phyloP scores from a whole-genome alignment of 345 rosid genomes.

The Corchorus olitorius region DNA sequence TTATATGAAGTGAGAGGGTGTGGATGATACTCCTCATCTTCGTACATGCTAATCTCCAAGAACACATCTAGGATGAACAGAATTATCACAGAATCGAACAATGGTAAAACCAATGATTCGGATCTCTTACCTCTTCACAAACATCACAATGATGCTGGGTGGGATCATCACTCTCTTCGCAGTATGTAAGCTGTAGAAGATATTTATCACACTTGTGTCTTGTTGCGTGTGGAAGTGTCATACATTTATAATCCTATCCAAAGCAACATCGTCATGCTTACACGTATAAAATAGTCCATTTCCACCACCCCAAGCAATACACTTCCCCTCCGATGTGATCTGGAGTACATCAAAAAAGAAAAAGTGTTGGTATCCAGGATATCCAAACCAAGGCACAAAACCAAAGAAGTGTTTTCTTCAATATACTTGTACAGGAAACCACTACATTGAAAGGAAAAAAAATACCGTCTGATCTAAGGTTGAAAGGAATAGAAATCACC shows the following conservation, averaged over 20 bases:
- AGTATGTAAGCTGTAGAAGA: neutral
- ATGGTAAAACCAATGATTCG: neutral
- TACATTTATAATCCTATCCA: neutral
- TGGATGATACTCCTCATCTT: neutral
- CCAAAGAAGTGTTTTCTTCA: too few species aligned
- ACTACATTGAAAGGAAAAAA: neutral
- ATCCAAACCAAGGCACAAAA: fast-evolving
- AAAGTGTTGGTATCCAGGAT: neutral
- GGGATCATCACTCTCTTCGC: neutral
- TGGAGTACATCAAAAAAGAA: too few species aligned
- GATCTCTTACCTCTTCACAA: neutral
- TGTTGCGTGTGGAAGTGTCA: neutral
- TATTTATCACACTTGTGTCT: neutral
- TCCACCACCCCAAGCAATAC: neutral
- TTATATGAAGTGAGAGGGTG: neutral
- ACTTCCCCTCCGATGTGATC: too few species aligned
- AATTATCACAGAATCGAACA: neutral
- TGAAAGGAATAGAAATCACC: too few species aligned
- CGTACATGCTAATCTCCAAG: neutral
- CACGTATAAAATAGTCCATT: too few species aligned
- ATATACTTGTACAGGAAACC: neutral
- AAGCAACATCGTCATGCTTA: neutral
- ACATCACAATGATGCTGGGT: neutral
- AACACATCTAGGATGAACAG: neutral
- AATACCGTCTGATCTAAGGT: too few species aligned